Evolutionary conservation across 1,284 basidiomycete genomes (phyloP), one percentile per base, ranked within the genome.

Genomic region (Ganoderma resinaceum): DNA sequence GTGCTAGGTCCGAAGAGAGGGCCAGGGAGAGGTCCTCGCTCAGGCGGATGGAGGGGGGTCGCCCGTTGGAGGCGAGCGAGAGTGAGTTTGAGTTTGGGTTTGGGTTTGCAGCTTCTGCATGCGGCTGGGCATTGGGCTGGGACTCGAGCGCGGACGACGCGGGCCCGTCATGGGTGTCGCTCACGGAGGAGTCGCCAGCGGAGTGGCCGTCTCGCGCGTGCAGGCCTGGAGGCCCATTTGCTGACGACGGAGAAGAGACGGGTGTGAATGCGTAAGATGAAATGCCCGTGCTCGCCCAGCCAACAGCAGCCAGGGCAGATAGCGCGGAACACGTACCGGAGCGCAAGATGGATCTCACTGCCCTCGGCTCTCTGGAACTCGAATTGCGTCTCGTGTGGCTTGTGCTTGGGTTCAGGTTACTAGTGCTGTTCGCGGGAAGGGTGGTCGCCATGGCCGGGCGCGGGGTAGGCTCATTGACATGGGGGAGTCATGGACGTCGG

Each of bases 311-410:
- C 12, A 18, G 37, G 58, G 40, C 40, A 68, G 62, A 65, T 66
- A 66, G 66, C 65, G 65, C 67, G 67, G 71, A 60, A 66, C 63
- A 72, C 71, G 71, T 62, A 72, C 71, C 71, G 69, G 71, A 70
- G 58, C 67, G 71, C 61, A 72, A 68, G 67, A 72, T 72, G 53
- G 71, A 72, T 62, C 67, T 62, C 63, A 67, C 65, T 69, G 23
- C 57, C 35, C 63, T 65, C 53, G 70, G 68, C 63, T 71, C 66
- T 53, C 63, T 59, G 53, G 55, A 43, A 43, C 60, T 63, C 37
- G 63, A 40, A 31, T 52, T 53, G 59, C 52, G 68, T 66, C 69
- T 70, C 65, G 66, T 67, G 35, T n/a, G 16, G 63, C 23, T 61
- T 52, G 58, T 37, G 42, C 53, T 62, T 59, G 57, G 20, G 55